Percentiles rank a stretch among this genome's conserved stretches.
phyloP scores from a whole-genome alignment of 164 flowering plant genomes.

The Vitis rotundifolia region DNA sequence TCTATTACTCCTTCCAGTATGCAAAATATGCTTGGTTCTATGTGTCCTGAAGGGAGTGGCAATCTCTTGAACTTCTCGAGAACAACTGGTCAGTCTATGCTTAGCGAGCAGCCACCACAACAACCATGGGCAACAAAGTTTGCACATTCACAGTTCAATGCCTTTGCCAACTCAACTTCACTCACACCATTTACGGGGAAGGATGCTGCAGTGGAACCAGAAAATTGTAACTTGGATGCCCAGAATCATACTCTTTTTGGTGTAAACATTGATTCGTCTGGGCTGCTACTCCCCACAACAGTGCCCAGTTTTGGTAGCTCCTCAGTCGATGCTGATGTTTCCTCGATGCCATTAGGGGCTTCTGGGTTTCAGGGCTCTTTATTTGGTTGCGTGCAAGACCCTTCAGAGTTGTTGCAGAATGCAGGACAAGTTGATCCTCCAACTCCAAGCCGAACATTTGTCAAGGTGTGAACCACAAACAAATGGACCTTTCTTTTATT shows the following conservation, averaged over 20 bases:
- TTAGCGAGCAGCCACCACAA: slow-evolving; percentile 48
- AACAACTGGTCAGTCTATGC: slow-evolving; percentile 37
- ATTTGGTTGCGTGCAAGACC: slow-evolving; percentile 59
- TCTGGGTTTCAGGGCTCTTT: slow-evolving; percentile 63
- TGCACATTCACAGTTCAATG: slow-evolving; percentile 34
- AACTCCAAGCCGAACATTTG: slow-evolving; percentile 43
- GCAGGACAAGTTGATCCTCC: slow-evolving; percentile 56
- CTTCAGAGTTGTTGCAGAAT: slow-evolving; percentile 59
- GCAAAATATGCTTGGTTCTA: slow-evolving; percentile 52
- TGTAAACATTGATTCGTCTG: slow-evolving; percentile 59
- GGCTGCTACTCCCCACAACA: slow-evolving; percentile 50
- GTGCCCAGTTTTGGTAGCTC: slow-evolving; percentile 49
- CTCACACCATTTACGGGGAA: slow-evolving; percentile 47
- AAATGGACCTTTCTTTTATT: background rate
- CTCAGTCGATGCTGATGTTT: slow-evolving; percentile 45
- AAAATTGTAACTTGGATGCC: slow-evolving; percentile 46
- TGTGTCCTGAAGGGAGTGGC: slow-evolving; percentile 46
- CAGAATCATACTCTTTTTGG: slow-evolving; percentile 63
- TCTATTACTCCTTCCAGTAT: slow-evolving; percentile 36
- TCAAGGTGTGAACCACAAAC: slow-evolving; percentile 51
- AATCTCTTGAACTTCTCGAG: slow-evolving; percentile 41
- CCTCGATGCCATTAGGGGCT: slow-evolving; percentile 49
- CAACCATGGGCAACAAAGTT: slow-evolving; percentile 54
- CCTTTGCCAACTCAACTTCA: slow-evolving; percentile 38
- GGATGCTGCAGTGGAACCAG: slow-evolving; percentile 43